Percentiles rank a stretch among this genome's conserved stretches.
These are phyloP conservation scores for Phytomonas francai DNA, from an alignment of 208 protist genomes.

Conservation along the genomic window DNA sequence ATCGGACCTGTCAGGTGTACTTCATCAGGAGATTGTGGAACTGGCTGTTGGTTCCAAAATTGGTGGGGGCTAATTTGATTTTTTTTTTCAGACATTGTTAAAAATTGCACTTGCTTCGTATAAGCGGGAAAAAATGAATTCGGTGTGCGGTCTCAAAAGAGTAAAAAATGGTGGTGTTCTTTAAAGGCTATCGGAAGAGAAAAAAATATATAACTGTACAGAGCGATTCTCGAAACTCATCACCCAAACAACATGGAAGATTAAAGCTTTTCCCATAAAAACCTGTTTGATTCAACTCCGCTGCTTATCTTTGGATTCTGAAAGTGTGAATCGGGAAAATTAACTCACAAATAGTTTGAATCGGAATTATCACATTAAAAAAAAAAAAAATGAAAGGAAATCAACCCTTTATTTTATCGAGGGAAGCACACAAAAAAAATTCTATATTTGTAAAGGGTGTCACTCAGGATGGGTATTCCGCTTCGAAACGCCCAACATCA, in stretches of 20 bases:
- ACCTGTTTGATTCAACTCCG: background rate
- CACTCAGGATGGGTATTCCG: background rate
- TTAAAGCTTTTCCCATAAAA: background rate
- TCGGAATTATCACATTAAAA: background rate
- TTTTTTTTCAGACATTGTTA: background rate
- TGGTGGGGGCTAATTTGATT: slow-evolving; percentile 21
- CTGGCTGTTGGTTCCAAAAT: slow-evolving; percentile 86
- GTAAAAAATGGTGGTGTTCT: background rate
- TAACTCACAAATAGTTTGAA: background rate
- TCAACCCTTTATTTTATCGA: background rate
- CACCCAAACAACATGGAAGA: background rate
- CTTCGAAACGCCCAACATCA: background rate
- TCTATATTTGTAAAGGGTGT: background rate
- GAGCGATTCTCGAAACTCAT: background rate
- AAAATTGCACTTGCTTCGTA: too few relatives aligned
- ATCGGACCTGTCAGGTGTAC: slow-evolving; percentile 33
- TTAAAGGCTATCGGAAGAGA: background rate
- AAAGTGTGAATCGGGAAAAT: background rate
- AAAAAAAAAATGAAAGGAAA: background rate
- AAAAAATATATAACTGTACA: background rate
- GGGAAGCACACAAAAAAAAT: background rate
- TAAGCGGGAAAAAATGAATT: too few relatives aligned
- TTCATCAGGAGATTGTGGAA: slow-evolving; percentile 41
- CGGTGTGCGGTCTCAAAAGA: too few relatives aligned
- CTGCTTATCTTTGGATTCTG: background rate